A percentile compares a stretch with the other conserved stretches of the same genome.
Conservation (phyloP, 2,329 filamentous ascomycete species). For the Fusarium incarnatum region DNA sequence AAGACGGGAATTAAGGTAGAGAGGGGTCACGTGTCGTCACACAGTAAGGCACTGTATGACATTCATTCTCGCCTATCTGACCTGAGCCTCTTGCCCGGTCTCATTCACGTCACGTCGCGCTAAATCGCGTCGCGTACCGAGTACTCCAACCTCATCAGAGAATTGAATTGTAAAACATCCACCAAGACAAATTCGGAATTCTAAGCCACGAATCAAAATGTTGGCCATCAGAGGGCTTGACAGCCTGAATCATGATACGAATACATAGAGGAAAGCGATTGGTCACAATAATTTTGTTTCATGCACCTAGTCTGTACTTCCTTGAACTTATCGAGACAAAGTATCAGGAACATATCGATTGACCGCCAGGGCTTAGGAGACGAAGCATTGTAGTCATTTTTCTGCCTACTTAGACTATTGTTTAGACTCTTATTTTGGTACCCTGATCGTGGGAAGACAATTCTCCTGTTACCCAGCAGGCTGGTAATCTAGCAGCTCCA, state of each 20-base stretch:
- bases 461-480: not conserved
- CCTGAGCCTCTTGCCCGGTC: not conserved
- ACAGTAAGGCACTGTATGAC: slow-evolving; percentile 14
- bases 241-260: not conserved
- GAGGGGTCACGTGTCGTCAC: slow-evolving; percentile 28
- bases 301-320: not conserved
- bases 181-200: not conserved
- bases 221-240: not conserved
- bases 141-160: slow-evolving; percentile 9
- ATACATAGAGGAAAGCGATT: not conserved
- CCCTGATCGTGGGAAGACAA: not conserved
- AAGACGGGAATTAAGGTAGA: slow-evolving; percentile 17
- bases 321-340: not conserved
- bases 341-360: not conserved
- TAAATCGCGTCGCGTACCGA: slow-evolving; percentile 26
- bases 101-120: slow-evolving; percentile 18
- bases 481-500: not conserved
- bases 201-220: slow-evolving; percentile 19
- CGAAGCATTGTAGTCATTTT: not conserved
- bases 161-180: not conserved
- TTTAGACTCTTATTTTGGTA: not conserved
- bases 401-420: not conserved
- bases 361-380: not conserved
- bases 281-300: not conserved
- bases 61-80: not conserved